These are phyloP conservation scores for Clavispora phyllophila DNA, from an alignment of 805 yeast species.

Conservation along the genomic window DNA sequence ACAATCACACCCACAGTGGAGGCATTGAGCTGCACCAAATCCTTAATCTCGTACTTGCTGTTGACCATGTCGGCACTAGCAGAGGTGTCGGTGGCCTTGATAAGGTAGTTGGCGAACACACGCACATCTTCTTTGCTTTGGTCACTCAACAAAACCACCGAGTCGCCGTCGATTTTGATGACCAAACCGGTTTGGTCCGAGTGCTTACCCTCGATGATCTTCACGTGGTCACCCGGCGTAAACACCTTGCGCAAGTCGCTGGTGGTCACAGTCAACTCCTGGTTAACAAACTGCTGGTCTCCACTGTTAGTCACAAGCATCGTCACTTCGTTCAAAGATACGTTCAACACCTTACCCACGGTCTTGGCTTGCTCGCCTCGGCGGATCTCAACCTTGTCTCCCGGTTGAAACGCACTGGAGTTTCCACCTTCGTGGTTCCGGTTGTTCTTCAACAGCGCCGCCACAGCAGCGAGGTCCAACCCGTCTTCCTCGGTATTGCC, in stretches of 20 bases:
- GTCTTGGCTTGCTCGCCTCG: conserved; percentile 93
- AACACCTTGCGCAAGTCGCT: conserved; percentile 80
- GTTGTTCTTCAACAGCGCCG: conserved; percentile 71
- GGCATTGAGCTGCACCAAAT: conserved; percentile 82
- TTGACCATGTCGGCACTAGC: conserved; percentile 50
- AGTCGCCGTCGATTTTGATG: conserved; percentile 73
- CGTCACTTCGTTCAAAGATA: conserved; percentile 52
- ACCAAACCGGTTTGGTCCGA: conserved; percentile 94
- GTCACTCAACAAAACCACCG: conserved; percentile 85
- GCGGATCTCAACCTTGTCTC: conserved; percentile 87
- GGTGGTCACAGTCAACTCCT: conserved; percentile 75
- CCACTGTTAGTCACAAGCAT: conserved; percentile 48
- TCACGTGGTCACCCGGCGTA: conserved; percentile 89
- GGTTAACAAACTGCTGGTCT: conserved; percentile 51
- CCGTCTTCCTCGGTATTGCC: conserved; percentile 73
- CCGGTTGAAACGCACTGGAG: conserved; percentile 67
- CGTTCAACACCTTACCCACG: conserved; percentile 69
- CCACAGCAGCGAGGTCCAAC: conserved; percentile 81
- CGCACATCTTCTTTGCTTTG: conserved; percentile 84
- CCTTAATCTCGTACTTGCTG: conserved; percentile 81
- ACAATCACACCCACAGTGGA: conserved; percentile 85
- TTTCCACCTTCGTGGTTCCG: conserved; percentile 22
- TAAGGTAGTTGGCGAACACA: conserved; percentile 86
- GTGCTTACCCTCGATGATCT: conserved; percentile 87
- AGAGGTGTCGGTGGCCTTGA: conserved; percentile 86